phyloP scores from a whole-genome alignment of 78 protist genomes.

The Polysphondylium violaceum region DNA sequence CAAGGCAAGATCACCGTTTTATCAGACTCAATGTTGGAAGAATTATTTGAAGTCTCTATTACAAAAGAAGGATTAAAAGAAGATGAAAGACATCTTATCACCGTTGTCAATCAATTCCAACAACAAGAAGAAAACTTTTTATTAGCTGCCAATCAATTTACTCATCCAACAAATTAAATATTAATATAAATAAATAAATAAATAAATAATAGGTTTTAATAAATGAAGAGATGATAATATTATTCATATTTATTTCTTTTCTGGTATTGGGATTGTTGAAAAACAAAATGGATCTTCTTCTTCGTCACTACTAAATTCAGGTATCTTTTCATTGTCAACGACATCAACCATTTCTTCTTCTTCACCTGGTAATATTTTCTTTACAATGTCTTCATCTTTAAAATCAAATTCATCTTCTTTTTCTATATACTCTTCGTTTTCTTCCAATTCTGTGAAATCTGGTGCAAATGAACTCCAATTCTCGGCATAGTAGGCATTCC shows the following conservation, averaged over 20 bases:
- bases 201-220: no score
- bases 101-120: constrained; percentile 32
- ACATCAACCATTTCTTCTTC: constrained; percentile 48
- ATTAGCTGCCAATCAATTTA: constrained; percentile 45
- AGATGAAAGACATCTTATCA: constrained; percentile 54
- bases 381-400: background rate
- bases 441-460: constrained; percentile 87
- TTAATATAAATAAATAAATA: background rate
- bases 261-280: no score
- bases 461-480: constrained; percentile 94
- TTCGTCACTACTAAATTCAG: constrained; percentile 79
- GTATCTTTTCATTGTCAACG: constrained; percentile 26
- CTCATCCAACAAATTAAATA: constrained; percentile 38
- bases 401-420: constrained; percentile 91
- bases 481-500: constrained; percentile 73
- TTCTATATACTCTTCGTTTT: constrained; percentile 87
- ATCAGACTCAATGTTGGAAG: constrained; percentile 67
- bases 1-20: constrained; percentile 72
- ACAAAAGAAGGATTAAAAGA: constrained; percentile 78
- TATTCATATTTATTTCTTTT: no score
- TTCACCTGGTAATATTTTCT: background rate
- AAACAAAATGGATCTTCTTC: constrained; percentile 70
- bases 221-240: no score
- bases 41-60: constrained; percentile 77
- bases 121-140: constrained; percentile 76